Conservation (phyloP, 345 rosid species). For the Corchorus capsularis region DNA sequence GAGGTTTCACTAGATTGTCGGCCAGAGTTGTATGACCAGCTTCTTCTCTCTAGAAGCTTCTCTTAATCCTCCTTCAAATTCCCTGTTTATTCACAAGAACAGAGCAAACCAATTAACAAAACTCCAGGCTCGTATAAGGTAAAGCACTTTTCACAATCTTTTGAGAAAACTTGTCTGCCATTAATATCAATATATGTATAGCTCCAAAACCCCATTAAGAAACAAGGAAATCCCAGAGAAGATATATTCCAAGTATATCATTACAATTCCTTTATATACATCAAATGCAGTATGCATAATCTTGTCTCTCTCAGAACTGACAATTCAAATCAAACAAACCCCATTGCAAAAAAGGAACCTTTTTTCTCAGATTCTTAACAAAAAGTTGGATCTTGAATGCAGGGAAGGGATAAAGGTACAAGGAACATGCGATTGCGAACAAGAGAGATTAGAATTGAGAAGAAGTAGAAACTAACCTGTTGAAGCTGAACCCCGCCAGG, state of each 20-base stretch:
- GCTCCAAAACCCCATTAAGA: constrained; percentile 17
- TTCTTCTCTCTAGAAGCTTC: constrained; percentile 62
- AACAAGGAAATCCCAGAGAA: constrained; percentile 6
- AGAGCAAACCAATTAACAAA: neutral
- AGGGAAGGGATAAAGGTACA: neutral
- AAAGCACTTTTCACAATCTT: neutral
- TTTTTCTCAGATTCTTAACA: neutral
- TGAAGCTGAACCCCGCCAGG: constrained; percentile 18
- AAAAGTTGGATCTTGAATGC: neutral
- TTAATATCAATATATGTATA: neutral
- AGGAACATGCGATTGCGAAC: neutral
- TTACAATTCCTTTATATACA: neutral
- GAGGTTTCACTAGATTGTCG: constrained; percentile 41
- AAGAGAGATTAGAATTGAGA: neutral
- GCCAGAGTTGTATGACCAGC: constrained; percentile 67
- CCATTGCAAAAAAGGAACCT: neutral
- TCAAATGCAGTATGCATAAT: neutral
- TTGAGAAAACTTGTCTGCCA: constrained; percentile 13
- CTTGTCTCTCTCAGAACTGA: neutral
- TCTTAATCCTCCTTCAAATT: constrained; percentile 20
- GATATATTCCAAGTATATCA: neutral
- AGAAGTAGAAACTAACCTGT: constrained; percentile 9
- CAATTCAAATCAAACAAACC: neutral
- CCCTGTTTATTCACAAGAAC: constrained; percentile 26
- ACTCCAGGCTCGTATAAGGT: constrained; percentile 11